Evolutionary conservation across 495 filamentous ascomycete genomes (phyloP).

Genomic region (Neurospora sp.): DNA sequence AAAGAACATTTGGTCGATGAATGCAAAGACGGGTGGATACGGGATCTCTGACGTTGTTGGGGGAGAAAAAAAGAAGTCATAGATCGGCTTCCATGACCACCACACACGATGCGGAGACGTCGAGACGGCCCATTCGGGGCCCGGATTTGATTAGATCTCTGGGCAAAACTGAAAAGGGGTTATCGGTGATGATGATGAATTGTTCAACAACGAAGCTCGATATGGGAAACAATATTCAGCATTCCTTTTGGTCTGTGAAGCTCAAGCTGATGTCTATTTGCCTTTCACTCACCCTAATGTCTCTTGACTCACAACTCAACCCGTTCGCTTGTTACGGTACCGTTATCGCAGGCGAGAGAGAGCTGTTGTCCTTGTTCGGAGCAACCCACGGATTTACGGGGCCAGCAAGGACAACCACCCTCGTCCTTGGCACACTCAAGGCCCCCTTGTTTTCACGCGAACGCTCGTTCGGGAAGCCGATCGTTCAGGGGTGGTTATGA

Average conservation of each 20-base stretch:
- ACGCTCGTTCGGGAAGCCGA: neutral
- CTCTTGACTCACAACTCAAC: neutral
- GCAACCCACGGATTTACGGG: neutral
- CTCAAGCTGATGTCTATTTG: neutral
- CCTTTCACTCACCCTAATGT: neutral
- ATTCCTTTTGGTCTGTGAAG: neutral
- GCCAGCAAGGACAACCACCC: neutral
- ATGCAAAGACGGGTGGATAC: neutral
- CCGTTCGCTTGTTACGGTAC: neutral
- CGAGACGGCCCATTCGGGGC: neutral
- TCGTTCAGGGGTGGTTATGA: neutral
- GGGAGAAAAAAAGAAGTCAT: neutral
- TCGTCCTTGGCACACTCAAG: neutral
- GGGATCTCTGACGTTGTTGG: neutral
- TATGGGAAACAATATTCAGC: neutral
- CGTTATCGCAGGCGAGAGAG: neutral
- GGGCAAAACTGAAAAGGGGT: neutral
- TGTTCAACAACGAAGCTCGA: neutral
- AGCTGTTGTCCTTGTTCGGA: neutral
- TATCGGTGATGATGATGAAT: neutral
- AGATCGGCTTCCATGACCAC: neutral
- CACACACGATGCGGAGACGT: neutral
- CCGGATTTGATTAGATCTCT: neutral
- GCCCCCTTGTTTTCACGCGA: neutral
- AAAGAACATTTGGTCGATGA: neutral